Evolutionary conservation across 768 basidiomycete genomes (phyloP), one percentile per base, ranked within the genome.

Genomic region (Rhodotorula kratochvilovae): DNA sequence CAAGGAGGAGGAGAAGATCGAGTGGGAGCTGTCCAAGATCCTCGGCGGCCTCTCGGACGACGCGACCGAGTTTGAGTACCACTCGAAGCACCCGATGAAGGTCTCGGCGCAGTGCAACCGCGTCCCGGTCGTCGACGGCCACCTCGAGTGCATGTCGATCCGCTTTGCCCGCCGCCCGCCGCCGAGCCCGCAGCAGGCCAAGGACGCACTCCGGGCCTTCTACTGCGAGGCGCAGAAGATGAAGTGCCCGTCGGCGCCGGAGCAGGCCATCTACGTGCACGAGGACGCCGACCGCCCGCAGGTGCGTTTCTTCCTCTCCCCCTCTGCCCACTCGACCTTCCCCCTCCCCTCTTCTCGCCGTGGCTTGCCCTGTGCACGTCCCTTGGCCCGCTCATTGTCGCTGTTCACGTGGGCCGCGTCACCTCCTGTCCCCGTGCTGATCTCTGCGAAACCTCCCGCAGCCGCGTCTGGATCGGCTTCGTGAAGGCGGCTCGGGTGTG

Each of bases 11-110:
- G 96, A 98, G 79, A 99, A 98, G 80, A 92, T 98, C 74, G 95
- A 99, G 80, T 99, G 96, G 96, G 96, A 99, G 82, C 89, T 91
- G 12, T 85, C 90, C 77, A 99, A 98, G 83, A 99, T 99, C 77
- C 87, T 99, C 31, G 95, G 96, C 33, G 92, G 89, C 5, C 77
- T 97, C 67, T 77, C 83, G 5, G 82, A 85, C 35, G 83, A 84
- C 60, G 73, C 79, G 11, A 85, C 85, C 67, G 77, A 85, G 19
- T 98, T 96, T 80, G 94, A 96, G 79, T 88, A 91, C 86, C 92
- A 92, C 81, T 82, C 87, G 1, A 78, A 79, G n/a, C 83, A 87
- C 51, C 91, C 92, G 0, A 83, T 99, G n/a, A 87, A 88, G 66
- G 86, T 99, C 53, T 92, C 91, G 11, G 96, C 96, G 0, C 85